Conservation (phyloP, 2,329 filamentous ascomycete species). For the Corniculantispora saksenae region DNA sequence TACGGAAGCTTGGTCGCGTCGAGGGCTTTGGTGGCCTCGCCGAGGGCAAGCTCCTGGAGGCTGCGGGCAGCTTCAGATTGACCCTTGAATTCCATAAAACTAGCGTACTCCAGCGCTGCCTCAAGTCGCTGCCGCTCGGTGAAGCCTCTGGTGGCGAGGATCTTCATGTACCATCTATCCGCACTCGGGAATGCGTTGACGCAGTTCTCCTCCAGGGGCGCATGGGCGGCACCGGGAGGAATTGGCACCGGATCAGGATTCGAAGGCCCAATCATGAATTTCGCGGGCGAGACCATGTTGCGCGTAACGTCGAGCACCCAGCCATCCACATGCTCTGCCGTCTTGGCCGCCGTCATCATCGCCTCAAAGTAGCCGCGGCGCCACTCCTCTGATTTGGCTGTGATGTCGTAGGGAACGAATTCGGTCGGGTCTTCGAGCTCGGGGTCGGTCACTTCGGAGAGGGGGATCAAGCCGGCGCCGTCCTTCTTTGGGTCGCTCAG, state of each 20-base stretch:
- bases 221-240: conserved; percentile 60
- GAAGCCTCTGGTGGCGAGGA: conserved; percentile 80
- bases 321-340: conserved; percentile 79
- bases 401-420: conserved; percentile 66
- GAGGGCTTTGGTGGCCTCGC: conserved; percentile 66
- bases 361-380: conserved; percentile 81
- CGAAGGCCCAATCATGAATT: conserved; percentile 76
- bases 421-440: conserved; percentile 68
- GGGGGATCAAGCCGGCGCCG: conserved; percentile 63
- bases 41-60: conserved; percentile 74
- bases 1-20: conserved; percentile 46
- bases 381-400: conserved; percentile 79
- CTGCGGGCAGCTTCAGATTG: conserved; percentile 64
- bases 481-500: conserved; percentile 71
- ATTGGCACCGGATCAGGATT: conserved; percentile 79
- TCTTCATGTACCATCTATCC: conserved; percentile 77
- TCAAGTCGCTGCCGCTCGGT: conserved; percentile 76
- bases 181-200: conserved; percentile 68
- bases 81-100: conserved; percentile 80
- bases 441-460: conserved; percentile 62
- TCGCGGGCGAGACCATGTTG: conserved; percentile 67
- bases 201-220: conserved; percentile 76
- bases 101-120: conserved; percentile 79
- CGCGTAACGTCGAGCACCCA: conserved; percentile 71
- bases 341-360: conserved; percentile 73